Conservation (phyloP, 768 basidiomycete genomes). For the Hysterangium stoloniferum region DNA sequence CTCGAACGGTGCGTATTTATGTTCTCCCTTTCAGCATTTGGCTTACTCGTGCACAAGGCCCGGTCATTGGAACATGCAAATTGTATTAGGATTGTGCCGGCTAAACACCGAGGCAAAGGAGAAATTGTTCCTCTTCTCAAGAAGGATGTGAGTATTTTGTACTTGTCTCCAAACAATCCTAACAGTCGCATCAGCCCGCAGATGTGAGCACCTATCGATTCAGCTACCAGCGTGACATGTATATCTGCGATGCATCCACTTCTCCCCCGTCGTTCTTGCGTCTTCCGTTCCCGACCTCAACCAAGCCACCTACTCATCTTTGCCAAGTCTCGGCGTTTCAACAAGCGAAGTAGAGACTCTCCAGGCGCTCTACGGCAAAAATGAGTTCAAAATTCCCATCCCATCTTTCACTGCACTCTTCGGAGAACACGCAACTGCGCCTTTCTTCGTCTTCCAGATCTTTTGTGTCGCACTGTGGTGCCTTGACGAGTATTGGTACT, state of each 20-base stretch:
- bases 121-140: slow-evolving; percentile 78
- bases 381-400: slow-evolving; percentile 96
- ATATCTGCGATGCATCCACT: slow-evolving; percentile 52
- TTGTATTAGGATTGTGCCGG: slow-evolving; percentile 74
- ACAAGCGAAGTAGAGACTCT: slow-evolving; percentile 41
- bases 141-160: slow-evolving; percentile 28
- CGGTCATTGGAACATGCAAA: slow-evolving; percentile 61
- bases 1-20: slow-evolving; percentile 45
- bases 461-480: slow-evolving; percentile 98
- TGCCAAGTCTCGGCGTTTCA: slow-evolving; percentile 48
- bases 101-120: slow-evolving; percentile 76
- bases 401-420: slow-evolving; percentile 92
- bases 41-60: slow-evolving; percentile 33
- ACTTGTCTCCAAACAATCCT: slow-evolving; percentile 14
- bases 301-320: slow-evolving; percentile 57
- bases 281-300: slow-evolving; percentile 83
- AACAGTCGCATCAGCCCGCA: slow-evolving; percentile 19
- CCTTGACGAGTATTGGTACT: slow-evolving; percentile 99
- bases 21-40: background rate
- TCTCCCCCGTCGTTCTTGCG: slow-evolving; percentile 57
- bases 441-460: slow-evolving; percentile 98
- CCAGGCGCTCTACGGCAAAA: slow-evolving; percentile 72
- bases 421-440: slow-evolving; percentile 92
- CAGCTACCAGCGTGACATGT: slow-evolving; percentile 92
- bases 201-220: slow-evolving; percentile 71